These are phyloP conservation scores for Sporothrix brasiliensis DNA, from an alignment of 2,329 filamentous ascomycete genomes.

Conservation along the genomic window DNA sequence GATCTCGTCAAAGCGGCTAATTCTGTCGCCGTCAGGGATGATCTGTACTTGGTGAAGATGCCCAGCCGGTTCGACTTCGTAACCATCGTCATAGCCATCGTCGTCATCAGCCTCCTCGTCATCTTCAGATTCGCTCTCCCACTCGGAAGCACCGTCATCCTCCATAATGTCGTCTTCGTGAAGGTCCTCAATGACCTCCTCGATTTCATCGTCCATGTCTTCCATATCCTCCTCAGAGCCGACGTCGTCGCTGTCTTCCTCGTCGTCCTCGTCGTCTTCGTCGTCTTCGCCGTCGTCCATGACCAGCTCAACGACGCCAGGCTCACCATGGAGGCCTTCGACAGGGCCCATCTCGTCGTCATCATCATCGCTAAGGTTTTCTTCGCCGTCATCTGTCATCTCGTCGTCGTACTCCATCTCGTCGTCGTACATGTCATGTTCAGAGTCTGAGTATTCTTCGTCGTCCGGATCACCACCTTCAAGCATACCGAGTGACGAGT, in stretches of 20 bases:
- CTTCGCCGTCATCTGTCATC: conserved; percentile 74
- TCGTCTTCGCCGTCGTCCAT: conserved; percentile 71
- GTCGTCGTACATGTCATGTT: conserved; percentile 88
- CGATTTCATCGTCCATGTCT: conserved; percentile 53
- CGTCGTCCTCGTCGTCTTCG: conserved; percentile 59
- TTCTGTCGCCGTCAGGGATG: conserved; percentile 57
- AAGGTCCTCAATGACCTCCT: conserved; percentile 63
- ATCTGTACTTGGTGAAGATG: conserved; percentile 45
- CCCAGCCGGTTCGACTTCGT: neutral
- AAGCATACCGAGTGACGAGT: conserved; percentile 92
- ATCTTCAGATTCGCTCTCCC: conserved; percentile 64
- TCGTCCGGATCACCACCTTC: conserved; percentile 81
- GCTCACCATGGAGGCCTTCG: conserved; percentile 69
- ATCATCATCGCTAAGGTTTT: conserved; percentile 87
- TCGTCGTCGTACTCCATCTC: conserved; percentile 91
- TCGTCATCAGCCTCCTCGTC: conserved; percentile 59
- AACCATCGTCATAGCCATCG: conserved; percentile 45
- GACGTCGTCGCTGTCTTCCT: conserved; percentile 49
- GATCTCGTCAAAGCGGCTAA: conserved; percentile 49
- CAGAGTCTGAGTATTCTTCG: conserved; percentile 66
- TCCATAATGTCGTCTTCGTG: conserved; percentile 65
- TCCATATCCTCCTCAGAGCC: conserved; percentile 49
- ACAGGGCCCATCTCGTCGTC: conserved; percentile 86
- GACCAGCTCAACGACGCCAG: conserved; percentile 71
- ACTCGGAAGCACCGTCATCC: conserved; percentile 62